Evolutionary conservation across 106 monocot genomes (phyloP).

Genomic region (Allium sativum): DNA sequence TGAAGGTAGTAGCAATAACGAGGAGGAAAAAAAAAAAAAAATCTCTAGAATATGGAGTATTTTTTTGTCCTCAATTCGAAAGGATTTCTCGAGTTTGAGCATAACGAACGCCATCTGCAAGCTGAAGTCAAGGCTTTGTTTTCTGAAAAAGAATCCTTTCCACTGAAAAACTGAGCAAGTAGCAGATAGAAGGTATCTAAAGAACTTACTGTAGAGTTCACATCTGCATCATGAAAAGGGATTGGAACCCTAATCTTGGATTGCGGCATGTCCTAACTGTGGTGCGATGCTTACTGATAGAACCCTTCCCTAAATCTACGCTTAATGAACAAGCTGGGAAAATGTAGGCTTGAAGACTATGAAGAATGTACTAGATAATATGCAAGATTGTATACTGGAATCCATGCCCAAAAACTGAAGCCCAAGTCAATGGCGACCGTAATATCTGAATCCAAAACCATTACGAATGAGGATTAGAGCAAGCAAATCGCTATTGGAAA

Average conservation of each 20-base stretch:
- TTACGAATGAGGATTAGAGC: conserved; percentile 58
- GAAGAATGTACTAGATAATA: conserved; percentile 75
- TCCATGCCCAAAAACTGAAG: conserved; percentile 69
- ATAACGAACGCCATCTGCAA: neutral
- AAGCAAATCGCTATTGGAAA: conserved; percentile 23
- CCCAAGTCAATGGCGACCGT: conserved; percentile 49
- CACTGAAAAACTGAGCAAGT: neutral
- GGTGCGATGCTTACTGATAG: conserved; percentile 84
- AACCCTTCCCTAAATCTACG: conserved; percentile 92
- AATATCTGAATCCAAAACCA: conserved; percentile 73
- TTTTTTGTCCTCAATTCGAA: no score
- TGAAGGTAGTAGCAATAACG: neutral
- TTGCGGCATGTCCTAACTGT: conserved; percentile 76
- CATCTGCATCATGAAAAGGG: conserved; percentile 47
- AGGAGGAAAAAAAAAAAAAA: no score
- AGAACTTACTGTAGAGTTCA: neutral
- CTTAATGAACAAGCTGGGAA: conserved; percentile 97
- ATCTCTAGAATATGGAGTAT: no score
- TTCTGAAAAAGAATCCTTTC: neutral
- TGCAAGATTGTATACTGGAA: conserved; percentile 80
- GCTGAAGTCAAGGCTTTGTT: conserved; percentile 1
- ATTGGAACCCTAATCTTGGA: conserved; percentile 94
- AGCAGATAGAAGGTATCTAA: neutral
- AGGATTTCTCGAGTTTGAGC: no score
- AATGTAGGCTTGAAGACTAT: conserved; percentile 80